Base-by-base conservation (phyloP, 805 yeast genomes). In the Candida boleticola region DNA sequence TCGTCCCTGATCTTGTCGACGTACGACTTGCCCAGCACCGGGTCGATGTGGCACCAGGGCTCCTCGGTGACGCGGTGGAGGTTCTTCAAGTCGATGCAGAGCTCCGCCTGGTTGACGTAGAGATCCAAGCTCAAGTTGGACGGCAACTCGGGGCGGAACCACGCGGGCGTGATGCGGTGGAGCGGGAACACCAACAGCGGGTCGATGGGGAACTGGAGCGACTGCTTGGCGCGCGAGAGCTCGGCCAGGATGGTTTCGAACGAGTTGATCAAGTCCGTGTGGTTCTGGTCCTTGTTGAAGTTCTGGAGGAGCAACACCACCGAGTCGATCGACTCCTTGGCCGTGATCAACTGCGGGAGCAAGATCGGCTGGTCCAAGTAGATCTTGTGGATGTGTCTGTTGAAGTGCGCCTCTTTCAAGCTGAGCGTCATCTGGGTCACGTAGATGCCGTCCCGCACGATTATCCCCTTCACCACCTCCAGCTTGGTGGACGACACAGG, bases 31-130 rank as follows among this genome's bases (percentile, higher is more conserved):
- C 79, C 80, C 2, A 53, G 40, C 3, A 47, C 47, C 5, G 63
- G 61, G 43, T 80, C 75, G 4, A 82, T 71, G 3, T 70, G 62
- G 45, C 75, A 63, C 90, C 90, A 85, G 1, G 90, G 90, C 43
- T 65, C 68, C 45, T 75, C 79, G 0, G 70, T 70, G 6, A 83
- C 72, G 18, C 61, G 61, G 26, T 62, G 66, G 29, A 83, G 54
- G 39, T 73, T 72, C 52, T 79, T 76, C 43, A 82, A 60, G 41
- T 83, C 89, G 5, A 83, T 59, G 19, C 82, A 70, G 3, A 83
- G 55, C 51, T 85, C 89, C 17, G 83, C 80, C 55, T 80, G 83
- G 47, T 74, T 69, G 18, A 83, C 61, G 41, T 76, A 76, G 21
- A 83, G 51, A 51, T 85, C 92, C 32, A 83, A 54, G 2, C 82